These are phyloP conservation scores for Kodamaea ohmeri DNA, from an alignment of 1,139 yeast species.

Conservation along the genomic window DNA sequence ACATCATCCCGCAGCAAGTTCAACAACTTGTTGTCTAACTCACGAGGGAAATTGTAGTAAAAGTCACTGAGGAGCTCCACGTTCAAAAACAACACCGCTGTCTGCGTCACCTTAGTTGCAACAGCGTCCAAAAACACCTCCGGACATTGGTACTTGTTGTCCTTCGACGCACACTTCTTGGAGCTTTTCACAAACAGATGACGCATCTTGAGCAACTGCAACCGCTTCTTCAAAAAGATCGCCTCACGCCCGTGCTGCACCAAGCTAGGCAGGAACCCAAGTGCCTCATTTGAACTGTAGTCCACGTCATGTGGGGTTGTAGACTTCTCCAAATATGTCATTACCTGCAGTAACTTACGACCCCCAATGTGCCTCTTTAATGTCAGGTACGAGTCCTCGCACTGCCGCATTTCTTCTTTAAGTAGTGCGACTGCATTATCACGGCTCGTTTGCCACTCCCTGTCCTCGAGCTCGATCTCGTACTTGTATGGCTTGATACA, in stretches of 20 bases:
- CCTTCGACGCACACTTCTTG: constrained; percentile 68
- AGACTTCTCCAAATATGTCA: constrained; percentile 62
- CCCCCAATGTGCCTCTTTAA: constrained; percentile 77
- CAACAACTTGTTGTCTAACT: constrained; percentile 74
- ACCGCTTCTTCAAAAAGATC: constrained; percentile 72
- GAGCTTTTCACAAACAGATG: constrained; percentile 72
- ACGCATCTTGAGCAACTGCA: constrained; percentile 70
- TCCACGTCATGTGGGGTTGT: constrained; percentile 34
- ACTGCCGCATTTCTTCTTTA: constrained; percentile 83
- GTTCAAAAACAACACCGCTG: constrained; percentile 88
- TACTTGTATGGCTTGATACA: constrained; percentile 97
- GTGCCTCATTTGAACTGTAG: constrained; percentile 54
- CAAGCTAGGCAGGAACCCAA: constrained; percentile 73
- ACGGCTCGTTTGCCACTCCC: constrained; percentile 85
- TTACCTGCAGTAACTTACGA: constrained; percentile 77
- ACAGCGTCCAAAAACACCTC: constrained; percentile 92
- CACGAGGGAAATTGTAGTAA: constrained; percentile 93
- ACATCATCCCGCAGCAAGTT: constrained; percentile 71
- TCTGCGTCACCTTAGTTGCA: constrained; percentile 84
- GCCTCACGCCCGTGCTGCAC: constrained; percentile 81
- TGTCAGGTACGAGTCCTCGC: constrained; percentile 61
- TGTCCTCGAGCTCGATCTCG: constrained; percentile 92
- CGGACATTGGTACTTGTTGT: constrained; percentile 87
- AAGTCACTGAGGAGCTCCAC: constrained; percentile 93
- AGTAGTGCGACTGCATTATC: constrained; percentile 73